These are phyloP conservation scores for Trichoderma asperelloides DNA, from an alignment of 495 filamentous ascomycete species.

Conservation along the genomic window DNA sequence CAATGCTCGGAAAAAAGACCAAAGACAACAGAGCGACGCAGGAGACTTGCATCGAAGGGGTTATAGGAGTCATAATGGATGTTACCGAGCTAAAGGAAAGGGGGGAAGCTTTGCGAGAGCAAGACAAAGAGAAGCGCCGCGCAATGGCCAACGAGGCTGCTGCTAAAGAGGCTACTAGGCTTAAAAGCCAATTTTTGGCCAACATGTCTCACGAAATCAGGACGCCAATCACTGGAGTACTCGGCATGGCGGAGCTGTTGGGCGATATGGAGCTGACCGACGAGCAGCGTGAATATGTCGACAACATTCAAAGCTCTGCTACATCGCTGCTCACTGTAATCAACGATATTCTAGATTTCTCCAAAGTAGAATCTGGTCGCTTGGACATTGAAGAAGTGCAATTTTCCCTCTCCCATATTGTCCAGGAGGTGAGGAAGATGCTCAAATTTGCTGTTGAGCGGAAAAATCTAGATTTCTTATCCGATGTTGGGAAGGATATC, in stretches of 20 bases:
- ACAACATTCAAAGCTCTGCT: slow-evolving; percentile 72
- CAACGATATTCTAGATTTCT: slow-evolving; percentile 84
- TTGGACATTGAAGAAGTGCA: slow-evolving; percentile 69
- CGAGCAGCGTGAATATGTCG: slow-evolving; percentile 65
- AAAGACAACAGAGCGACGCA: slow-evolving; percentile 35
- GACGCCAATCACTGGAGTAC: slow-evolving; percentile 60
- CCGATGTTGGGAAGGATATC: slow-evolving; percentile 33
- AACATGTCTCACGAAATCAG: slow-evolving; percentile 88
- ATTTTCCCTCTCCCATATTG: slow-evolving; percentile 66
- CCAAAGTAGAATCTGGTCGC: slow-evolving; percentile 72
- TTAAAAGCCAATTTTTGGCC: slow-evolving; percentile 63
- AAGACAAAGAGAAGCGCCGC: slow-evolving; percentile 52
- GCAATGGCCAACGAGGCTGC: slow-evolving; percentile 56
- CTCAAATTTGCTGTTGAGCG: slow-evolving; percentile 48
- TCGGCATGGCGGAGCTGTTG: slow-evolving; percentile 63
- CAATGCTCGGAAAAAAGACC: slow-evolving; percentile 41
- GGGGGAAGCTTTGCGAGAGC: slow-evolving; percentile 45
- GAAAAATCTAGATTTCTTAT: slow-evolving; percentile 48
- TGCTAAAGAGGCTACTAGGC: slow-evolving; percentile 58
- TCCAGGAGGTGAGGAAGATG: slow-evolving; percentile 61
- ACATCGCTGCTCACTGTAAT: slow-evolving; percentile 79
- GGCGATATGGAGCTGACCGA: slow-evolving; percentile 54
- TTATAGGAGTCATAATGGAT: slow-evolving; percentile 61
- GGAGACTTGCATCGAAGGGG: slow-evolving; percentile 44
- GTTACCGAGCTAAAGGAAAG: slow-evolving; percentile 54